phyloP scores from a whole-genome alignment of 2,329 filamentous ascomycete genomes.

The Blastomyces percursus region DNA sequence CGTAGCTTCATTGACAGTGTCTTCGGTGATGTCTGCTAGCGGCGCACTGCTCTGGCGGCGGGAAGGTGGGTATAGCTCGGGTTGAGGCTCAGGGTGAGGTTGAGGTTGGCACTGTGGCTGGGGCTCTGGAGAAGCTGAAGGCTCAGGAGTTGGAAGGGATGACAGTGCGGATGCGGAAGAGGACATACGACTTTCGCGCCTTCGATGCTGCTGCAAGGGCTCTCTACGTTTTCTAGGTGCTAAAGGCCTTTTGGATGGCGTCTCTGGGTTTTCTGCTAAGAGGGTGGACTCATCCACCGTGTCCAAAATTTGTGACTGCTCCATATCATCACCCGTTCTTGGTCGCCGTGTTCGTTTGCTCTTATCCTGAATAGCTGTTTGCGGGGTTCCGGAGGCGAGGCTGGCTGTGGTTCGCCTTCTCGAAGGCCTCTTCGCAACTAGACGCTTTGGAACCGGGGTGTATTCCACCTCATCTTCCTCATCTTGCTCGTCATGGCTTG shows the following conservation, averaged over 20 bases:
- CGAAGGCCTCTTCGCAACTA: constrained; percentile 47
- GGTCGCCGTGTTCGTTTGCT: constrained; percentile 35
- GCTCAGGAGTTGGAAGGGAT: constrained; percentile 38
- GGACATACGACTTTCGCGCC: constrained; percentile 31
- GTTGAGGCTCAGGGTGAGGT: constrained; percentile 25
- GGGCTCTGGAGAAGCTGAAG: constrained; percentile 48
- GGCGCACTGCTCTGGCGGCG: constrained; percentile 41
- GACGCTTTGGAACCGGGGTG: constrained; percentile 57
- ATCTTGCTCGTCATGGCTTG: constrained; percentile 38
- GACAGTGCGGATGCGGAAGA: constrained; percentile 30
- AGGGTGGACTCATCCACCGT: constrained; percentile 50
- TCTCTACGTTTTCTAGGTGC: constrained; percentile 61
- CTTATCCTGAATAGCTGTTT: constrained; percentile 17
- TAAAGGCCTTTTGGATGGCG: constrained; percentile 43
- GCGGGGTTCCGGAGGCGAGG: constrained; percentile 36
- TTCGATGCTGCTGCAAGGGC: constrained; percentile 25
- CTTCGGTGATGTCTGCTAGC: constrained; percentile 61
- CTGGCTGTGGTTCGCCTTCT: constrained; percentile 43
- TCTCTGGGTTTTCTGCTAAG: constrained; percentile 38
- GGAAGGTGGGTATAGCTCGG: constrained; percentile 22
- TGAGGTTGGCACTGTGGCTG: constrained; percentile 26
- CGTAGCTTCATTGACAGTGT: constrained; percentile 27
- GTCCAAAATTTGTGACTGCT: constrained; percentile 19
- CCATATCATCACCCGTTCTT: constrained; percentile 23
- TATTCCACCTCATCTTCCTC: constrained; percentile 64